Conservation (phyloP, 371 early-diverging fungal species). For the Rhizopus delemar region DNA sequence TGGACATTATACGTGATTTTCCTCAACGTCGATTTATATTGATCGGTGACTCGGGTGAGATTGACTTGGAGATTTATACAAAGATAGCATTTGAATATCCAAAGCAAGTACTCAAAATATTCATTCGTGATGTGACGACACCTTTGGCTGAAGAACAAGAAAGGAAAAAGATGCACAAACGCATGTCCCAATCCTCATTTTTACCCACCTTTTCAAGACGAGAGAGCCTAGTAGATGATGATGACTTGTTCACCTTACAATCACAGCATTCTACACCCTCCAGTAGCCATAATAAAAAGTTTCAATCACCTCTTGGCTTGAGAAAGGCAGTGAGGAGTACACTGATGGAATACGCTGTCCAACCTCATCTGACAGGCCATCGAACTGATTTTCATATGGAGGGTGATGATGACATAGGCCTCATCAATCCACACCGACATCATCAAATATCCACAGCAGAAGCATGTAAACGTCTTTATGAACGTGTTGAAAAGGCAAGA, state of each 20-base stretch:
- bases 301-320: slow-evolving; percentile 15
- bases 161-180: slow-evolving; percentile 6
- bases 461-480: slow-evolving; percentile 21
- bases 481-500: slow-evolving; percentile 33
- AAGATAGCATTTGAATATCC: slow-evolving; percentile 64
- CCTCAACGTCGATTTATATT: slow-evolving; percentile 85
- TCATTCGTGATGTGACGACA: slow-evolving; percentile 80
- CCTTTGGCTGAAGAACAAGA: background rate
- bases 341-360: slow-evolving; percentile 18
- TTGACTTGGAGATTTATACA: slow-evolving; percentile 82
- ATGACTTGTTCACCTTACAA: background rate
- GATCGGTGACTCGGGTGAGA: slow-evolving; percentile 90
- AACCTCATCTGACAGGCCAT: slow-evolving; percentile 24
- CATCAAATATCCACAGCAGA: slow-evolving; percentile 2
- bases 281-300: slow-evolving; percentile 9
- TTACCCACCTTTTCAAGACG: background rate
- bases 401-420: background rate
- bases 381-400: slow-evolving; percentile 1
- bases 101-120: slow-evolving; percentile 73
- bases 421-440: too few relatives aligned
- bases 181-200: slow-evolving; percentile 5
- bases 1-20: slow-evolving; percentile 64
- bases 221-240: background rate
- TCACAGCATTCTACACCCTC: background rate
- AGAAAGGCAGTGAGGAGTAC: slow-evolving; percentile 19